These are phyloP conservation scores for Macrophomina phaseolina DNA, from an alignment of 2,329 filamentous ascomycete species.

Conservation along the genomic window DNA sequence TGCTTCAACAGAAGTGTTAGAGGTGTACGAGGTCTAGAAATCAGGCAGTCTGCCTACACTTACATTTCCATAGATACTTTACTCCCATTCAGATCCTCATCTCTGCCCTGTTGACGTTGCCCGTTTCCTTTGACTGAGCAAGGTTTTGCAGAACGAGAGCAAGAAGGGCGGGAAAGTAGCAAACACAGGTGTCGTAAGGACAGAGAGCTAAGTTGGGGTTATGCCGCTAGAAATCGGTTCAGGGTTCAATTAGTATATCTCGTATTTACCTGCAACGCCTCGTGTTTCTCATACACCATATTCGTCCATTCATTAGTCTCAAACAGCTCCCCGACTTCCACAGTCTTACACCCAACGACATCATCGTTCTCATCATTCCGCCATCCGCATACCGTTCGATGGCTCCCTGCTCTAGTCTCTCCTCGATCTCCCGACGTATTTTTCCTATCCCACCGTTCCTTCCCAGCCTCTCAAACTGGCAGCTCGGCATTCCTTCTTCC, in stretches of 20 bases:
- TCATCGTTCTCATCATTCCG: neutral
- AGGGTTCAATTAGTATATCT: neutral
- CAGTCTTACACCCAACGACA: conserved; percentile 8
- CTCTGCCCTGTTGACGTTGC: too few species aligned
- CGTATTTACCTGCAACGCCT: conserved; percentile 19
- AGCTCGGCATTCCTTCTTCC: conserved; percentile 76
- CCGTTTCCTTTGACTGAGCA: too few species aligned
- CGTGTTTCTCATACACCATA: conserved; percentile 8
- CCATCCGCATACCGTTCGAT: neutral
- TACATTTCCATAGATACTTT: too few species aligned
- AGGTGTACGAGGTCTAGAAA: too few species aligned
- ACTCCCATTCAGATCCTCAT: too few species aligned
- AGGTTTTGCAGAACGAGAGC: too few species aligned
- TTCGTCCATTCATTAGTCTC: conserved; percentile 7
- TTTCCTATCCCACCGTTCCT: neutral
- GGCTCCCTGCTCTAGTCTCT: neutral
- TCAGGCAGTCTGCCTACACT: too few species aligned
- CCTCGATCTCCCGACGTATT: neutral
- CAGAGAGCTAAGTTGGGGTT: too few species aligned
- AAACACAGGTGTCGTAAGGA: too few species aligned
- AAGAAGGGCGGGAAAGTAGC: too few species aligned
- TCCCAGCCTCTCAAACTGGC: conserved; percentile 64
- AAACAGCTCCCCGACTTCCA: neutral
- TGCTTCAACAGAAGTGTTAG: too few species aligned
- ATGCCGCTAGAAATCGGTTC: too few species aligned